These are phyloP conservation scores for Colletotrichum euphorbiae DNA, from an alignment of 2,329 filamentous ascomycete genomes.

Conservation along the genomic window DNA sequence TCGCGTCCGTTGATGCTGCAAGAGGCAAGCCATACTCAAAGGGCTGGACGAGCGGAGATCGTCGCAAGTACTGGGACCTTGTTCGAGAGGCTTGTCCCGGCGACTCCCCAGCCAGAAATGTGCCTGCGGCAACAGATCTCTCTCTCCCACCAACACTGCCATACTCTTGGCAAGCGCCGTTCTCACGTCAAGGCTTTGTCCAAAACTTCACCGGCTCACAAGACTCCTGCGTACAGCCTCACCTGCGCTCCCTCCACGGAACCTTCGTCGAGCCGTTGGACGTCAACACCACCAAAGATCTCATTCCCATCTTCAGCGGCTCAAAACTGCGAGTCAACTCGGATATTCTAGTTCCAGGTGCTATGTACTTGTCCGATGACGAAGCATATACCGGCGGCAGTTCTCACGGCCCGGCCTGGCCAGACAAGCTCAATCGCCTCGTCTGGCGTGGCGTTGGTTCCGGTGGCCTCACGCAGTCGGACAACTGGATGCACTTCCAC, in stretches of 20 bases:
- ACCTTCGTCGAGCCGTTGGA: conserved; percentile 67
- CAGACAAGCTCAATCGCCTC: conserved; percentile 64
- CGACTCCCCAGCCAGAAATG: conserved; percentile 59
- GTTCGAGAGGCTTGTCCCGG: conserved; percentile 68
- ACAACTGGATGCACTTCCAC: conserved; percentile 76
- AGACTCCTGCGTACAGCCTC: conserved; percentile 70
- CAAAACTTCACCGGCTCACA: conserved; percentile 68
- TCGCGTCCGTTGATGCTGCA: conserved; percentile 51
- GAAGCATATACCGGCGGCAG: conserved; percentile 68
- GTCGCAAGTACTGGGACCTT: conserved; percentile 66
- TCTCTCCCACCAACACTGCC: conserved; percentile 50
- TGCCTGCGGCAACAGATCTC: conserved; percentile 47
- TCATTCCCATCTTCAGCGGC: conserved; percentile 71
- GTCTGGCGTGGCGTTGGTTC: conserved; percentile 76
- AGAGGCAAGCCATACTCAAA: conserved; percentile 48
- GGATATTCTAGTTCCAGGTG: conserved; percentile 73
- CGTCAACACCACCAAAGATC: conserved; percentile 62
- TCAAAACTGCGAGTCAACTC: conserved; percentile 73
- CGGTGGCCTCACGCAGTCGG: conserved; percentile 63
- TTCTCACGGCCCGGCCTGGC: conserved; percentile 67
- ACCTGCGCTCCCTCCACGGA: conserved; percentile 63
- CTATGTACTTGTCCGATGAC: conserved; percentile 72
- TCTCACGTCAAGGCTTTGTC: conserved; percentile 61
- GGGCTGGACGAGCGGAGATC: conserved; percentile 35
- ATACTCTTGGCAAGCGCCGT: conserved; percentile 49